A percentile compares a stretch with the other conserved stretches of the same genome.
Evolutionary conservation across 352 stramenopile genomes (phyloP).

Genomic region (Globisporangium mamillatum): DNA sequence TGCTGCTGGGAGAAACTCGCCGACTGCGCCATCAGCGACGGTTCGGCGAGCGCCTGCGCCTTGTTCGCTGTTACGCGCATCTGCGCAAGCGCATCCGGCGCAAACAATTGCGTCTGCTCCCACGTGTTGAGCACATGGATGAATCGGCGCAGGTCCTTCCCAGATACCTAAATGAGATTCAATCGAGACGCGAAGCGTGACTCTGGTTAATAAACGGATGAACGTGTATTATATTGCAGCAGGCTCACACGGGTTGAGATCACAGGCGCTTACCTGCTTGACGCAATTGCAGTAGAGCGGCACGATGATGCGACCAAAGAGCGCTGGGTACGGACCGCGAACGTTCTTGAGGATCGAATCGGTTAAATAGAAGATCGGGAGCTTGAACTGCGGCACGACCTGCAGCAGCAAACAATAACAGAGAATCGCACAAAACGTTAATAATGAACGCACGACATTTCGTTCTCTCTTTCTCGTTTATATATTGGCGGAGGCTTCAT

Average conservation of each 20-base stretch:
- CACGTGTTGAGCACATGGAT: conserved; percentile 86
- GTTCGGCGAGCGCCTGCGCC: conserved; percentile 46
- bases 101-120: conserved; percentile 66
- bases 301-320: conserved; percentile 72
- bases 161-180: conserved; percentile 42
- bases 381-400: conserved; percentile 77
- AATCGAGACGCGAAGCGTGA: not conserved
- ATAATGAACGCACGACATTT: not conserved
- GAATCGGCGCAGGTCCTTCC: conserved; percentile 80
- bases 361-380: conserved; percentile 89
- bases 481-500: not conserved
- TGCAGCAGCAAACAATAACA: conserved; percentile 24
- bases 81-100: conserved; percentile 43
- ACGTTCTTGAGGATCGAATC: conserved; percentile 91
- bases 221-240: not conserved
- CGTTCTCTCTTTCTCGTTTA: not conserved
- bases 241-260: not conserved
- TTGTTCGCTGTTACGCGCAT: conserved; percentile 70
- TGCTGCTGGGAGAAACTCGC: conserved; percentile 53
- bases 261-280: conserved; percentile 44
- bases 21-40: conserved; percentile 32
- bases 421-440: conserved; percentile 12
- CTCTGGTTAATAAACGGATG: not conserved
- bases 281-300: conserved; percentile 86
- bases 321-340: conserved; percentile 57